These are phyloP conservation scores for Silybum marianum DNA, from an alignment of 129 eudicot species.

Conservation along the genomic window DNA sequence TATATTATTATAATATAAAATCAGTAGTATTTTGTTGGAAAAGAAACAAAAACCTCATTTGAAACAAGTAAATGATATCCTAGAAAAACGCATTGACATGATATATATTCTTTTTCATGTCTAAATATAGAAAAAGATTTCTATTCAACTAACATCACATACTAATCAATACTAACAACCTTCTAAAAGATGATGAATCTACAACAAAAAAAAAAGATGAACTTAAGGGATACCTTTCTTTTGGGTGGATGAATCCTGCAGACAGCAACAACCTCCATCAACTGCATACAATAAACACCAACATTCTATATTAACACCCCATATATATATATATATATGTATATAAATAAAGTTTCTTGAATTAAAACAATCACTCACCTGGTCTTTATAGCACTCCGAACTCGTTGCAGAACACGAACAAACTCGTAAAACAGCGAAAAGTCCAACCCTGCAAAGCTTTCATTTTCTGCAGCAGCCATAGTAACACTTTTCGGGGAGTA, in stretches of 20 bases:
- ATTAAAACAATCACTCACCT: conserved; percentile 35
- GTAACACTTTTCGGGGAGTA: conserved; percentile 34
- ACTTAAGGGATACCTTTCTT: not conserved
- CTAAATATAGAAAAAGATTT: not conserved
- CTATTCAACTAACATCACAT: not conserved
- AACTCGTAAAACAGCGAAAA: conserved; percentile 71
- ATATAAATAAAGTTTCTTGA: not conserved
- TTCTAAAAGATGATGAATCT: not conserved
- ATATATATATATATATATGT: no score
- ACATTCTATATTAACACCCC: not conserved
- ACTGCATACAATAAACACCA: not conserved
- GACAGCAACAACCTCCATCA: not conserved
- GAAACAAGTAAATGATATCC: not conserved
- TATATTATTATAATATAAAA: not conserved
- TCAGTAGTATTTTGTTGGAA: not conserved
- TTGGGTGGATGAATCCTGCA: not conserved
- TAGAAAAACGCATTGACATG: not conserved
- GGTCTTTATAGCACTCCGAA: conserved; percentile 52
- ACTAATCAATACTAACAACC: not conserved
- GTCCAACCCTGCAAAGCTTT: conserved; percentile 53
- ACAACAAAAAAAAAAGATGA: not conserved
- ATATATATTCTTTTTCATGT: not conserved
- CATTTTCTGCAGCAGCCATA: conserved; percentile 32
- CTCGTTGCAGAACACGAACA: conserved; percentile 78
- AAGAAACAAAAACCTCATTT: not conserved